These are phyloP conservation scores for Phytophthora crassamura DNA, from an alignment of 352 stramenopile species.

Conservation along the genomic window DNA sequence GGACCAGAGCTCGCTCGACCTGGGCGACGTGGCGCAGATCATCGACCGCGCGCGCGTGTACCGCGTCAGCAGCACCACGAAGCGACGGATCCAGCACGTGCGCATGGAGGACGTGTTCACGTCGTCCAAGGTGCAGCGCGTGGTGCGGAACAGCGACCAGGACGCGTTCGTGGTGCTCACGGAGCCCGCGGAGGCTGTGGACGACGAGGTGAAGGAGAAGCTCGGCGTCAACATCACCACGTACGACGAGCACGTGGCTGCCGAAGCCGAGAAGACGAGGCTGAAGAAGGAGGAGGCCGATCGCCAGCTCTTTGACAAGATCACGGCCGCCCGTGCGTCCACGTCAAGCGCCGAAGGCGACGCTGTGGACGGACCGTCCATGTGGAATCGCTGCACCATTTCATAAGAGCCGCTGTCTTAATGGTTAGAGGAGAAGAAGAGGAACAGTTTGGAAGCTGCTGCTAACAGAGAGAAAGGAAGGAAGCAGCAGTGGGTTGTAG, in stretches of 20 bases:
- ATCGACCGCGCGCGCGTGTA: constrained; percentile 76
- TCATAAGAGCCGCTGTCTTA: too few species aligned
- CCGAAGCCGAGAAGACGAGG: constrained; percentile 32
- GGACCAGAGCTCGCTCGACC: constrained; percentile 66
- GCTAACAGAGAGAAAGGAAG: not conserved
- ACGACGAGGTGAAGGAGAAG: constrained; percentile 42
- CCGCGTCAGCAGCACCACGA: constrained; percentile 63
- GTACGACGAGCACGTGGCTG: constrained; percentile 61
- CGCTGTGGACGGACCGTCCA: constrained; percentile 28
- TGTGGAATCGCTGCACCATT: constrained; percentile 70
- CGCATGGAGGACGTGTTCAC: constrained; percentile 75
- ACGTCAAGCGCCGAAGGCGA: constrained; percentile 10
- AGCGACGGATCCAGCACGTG: constrained; percentile 68
- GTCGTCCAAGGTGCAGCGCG: constrained; percentile 65
- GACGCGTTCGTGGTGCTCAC: constrained; percentile 65
- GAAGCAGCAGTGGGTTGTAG: constrained; percentile 15
- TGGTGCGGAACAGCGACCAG: constrained; percentile 68
- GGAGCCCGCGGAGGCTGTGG: constrained; percentile 36
- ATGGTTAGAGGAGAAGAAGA: constrained; percentile 31
- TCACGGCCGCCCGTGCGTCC: constrained; percentile 23
- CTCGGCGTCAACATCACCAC: constrained; percentile 55
- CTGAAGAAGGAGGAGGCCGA: constrained; percentile 38
- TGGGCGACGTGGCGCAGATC: constrained; percentile 57
- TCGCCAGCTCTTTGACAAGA: constrained; percentile 42
- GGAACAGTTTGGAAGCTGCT: constrained; percentile 12